These are phyloP conservation scores for Rhipidocladum racemiflorum DNA, from an alignment of 176 grass and related monocot genomes.

Conservation along the genomic window DNA sequence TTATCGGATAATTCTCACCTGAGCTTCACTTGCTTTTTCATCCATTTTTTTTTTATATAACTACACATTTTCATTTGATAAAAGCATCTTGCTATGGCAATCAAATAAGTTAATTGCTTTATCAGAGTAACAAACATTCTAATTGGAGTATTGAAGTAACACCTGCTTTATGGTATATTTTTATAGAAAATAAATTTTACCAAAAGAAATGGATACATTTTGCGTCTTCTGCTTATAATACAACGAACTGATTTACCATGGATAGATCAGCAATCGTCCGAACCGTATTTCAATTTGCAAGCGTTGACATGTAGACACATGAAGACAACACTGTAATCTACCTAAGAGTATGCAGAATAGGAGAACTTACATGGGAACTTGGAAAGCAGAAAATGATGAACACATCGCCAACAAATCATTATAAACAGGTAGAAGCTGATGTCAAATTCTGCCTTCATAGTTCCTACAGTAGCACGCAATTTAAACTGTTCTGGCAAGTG, in stretches of 20 bases:
- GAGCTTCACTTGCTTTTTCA: neutral
- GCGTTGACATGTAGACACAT: neutral
- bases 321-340: neutral
- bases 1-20: neutral
- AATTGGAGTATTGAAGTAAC: neutral
- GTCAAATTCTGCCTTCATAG: neutral
- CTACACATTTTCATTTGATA: neutral
- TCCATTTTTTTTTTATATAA: neutral
- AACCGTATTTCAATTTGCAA: neutral
- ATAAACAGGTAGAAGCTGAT: slow-evolving; percentile 22
- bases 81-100: neutral
- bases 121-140: neutral
- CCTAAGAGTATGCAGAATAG: neutral
- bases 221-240: neutral
- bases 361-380: neutral
- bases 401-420: neutral
- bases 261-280: neutral
- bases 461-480: neutral
- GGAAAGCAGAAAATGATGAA: neutral
- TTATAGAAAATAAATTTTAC: neutral
- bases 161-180: neutral
- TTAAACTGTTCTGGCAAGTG: neutral
- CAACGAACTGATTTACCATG: neutral
- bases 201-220: neutral
- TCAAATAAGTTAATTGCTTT: neutral